A percentile compares a stretch with the other conserved stretches of the same genome.
These are phyloP conservation scores for Golubevia sp. DNA, from an alignment of 1,284 basidiomycete species.

Conservation along the genomic window DNA sequence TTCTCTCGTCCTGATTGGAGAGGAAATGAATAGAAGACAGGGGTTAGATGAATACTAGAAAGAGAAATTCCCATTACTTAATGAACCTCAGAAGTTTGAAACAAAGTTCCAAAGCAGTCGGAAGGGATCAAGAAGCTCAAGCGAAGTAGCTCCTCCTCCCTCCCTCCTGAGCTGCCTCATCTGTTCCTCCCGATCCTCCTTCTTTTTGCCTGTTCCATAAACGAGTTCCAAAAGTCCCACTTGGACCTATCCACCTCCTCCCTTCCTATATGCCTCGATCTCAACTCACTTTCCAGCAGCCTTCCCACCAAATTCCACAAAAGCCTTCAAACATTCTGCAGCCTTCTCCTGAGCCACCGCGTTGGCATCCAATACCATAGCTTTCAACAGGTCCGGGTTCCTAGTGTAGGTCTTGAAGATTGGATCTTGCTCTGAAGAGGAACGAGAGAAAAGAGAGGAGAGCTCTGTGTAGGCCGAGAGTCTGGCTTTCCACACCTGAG, in stretches of 20 bases:
- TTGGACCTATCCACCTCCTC: too few relatives aligned
- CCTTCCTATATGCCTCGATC: slow-evolving; percentile 63
- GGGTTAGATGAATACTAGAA: too few relatives aligned
- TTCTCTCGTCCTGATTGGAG: slow-evolving; percentile 70
- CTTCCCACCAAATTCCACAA: slow-evolving; percentile 91
- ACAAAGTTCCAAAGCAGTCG: too few relatives aligned
- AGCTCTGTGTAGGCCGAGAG: slow-evolving; percentile 89
- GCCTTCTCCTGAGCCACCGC: slow-evolving; percentile 97
- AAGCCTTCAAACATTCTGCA: slow-evolving; percentile 75
- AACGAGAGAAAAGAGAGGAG: slow-evolving; percentile 54
- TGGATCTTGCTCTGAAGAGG: slow-evolving; percentile 88
- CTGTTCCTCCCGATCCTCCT: too few relatives aligned
- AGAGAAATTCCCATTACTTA: too few relatives aligned
- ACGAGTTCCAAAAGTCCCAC: too few relatives aligned
- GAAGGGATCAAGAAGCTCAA: too few relatives aligned
- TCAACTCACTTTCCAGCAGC: slow-evolving; percentile 64
- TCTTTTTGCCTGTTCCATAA: background rate
- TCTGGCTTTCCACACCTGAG: slow-evolving; percentile 92
- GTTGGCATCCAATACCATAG: slow-evolving; percentile 73
- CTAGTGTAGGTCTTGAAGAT: slow-evolving; percentile 83
- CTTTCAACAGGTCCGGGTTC: slow-evolving; percentile 68
- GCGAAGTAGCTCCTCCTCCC: too few relatives aligned
- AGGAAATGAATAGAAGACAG: background rate
- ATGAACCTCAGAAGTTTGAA: too few relatives aligned
- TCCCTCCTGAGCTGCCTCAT: too few relatives aligned